These are phyloP conservation scores for Glebionis coronaria DNA, from an alignment of 129 eudicot genomes.

Conservation along the genomic window DNA sequence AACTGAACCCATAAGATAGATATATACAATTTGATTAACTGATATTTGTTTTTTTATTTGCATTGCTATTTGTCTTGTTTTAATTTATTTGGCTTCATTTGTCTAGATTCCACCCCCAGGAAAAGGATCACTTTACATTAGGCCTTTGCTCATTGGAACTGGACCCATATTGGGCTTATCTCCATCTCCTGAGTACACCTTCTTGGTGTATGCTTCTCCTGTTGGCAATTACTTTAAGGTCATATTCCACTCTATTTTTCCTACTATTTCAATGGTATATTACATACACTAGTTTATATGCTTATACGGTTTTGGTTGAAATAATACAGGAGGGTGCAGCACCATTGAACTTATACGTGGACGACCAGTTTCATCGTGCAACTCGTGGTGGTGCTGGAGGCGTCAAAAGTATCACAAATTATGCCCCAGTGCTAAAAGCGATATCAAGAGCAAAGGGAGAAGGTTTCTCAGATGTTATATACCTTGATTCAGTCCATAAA, in stretches of 20 bases:
- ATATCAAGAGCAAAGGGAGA: slow-evolving; percentile 47
- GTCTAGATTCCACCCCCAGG: slow-evolving; percentile 85
- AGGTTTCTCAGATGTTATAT: slow-evolving; percentile 89
- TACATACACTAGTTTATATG: background rate
- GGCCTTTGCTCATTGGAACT: slow-evolving; percentile 89
- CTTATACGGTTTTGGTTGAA: background rate
- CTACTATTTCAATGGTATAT: background rate
- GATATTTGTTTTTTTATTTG: background rate
- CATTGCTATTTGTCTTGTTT: background rate
- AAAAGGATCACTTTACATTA: slow-evolving; percentile 78
- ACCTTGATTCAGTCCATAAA: slow-evolving; percentile 66
- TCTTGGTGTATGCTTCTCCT: slow-evolving; percentile 85
- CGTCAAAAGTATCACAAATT: slow-evolving; percentile 78
- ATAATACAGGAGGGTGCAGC: slow-evolving; percentile 55
- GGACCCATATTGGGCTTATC: slow-evolving; percentile 80
- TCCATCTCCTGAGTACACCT: slow-evolving; percentile 83
- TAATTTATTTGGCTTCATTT: background rate
- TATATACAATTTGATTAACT: background rate
- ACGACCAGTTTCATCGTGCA: slow-evolving; percentile 66
- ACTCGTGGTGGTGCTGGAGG: slow-evolving; percentile 90
- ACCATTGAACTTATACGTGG: slow-evolving; percentile 64
- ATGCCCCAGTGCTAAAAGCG: slow-evolving; percentile 84
- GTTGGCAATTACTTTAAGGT: slow-evolving; percentile 93
- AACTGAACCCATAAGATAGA: background rate
- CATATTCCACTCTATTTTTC: background rate